phyloP scores from a whole-genome alignment of 768 basidiomycete species.

The Mrakia gelida region DNA sequence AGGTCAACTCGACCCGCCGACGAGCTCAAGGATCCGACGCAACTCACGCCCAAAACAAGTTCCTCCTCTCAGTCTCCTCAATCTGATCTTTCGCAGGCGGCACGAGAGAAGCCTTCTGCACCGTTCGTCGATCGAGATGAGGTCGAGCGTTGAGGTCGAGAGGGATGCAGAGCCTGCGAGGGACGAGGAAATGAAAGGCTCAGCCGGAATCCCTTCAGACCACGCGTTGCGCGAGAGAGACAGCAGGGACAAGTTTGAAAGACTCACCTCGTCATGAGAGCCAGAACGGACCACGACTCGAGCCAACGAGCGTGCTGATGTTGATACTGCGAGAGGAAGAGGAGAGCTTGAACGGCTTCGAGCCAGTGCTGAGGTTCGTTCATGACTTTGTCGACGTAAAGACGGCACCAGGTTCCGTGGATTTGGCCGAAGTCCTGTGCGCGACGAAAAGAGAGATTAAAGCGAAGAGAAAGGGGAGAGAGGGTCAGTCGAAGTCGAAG shows the following conservation, averaged over 20 bases:
- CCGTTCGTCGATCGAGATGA: neutral
- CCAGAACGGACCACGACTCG: neutral
- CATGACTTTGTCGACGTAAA: conserved; percentile 41
- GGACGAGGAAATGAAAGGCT: neutral
- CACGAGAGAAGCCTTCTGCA: neutral
- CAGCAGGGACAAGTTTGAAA: too few relatives aligned
- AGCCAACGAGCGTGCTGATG: conserved; percentile 11
- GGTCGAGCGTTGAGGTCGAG: neutral
- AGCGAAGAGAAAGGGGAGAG: neutral
- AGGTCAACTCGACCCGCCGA: too few relatives aligned
- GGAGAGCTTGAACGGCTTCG: neutral
- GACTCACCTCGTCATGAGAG: neutral
- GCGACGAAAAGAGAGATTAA: conserved; percentile 46
- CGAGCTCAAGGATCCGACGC: neutral
- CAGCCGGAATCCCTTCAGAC: too few relatives aligned
- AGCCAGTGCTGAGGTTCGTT: neutral
- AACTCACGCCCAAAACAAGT: conserved; percentile 62
- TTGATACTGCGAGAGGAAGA: conserved; percentile 7
- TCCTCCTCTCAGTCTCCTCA: conserved; percentile 68
- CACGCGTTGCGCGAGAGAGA: too few relatives aligned
- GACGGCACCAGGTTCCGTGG: conserved; percentile 53
- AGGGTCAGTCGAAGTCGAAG: too few relatives aligned
- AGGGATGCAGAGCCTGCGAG: neutral
- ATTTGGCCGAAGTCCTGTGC: conserved; percentile 58
- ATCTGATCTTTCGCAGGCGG: conserved; percentile 52